A percentile compares a stretch with the other conserved stretches of the same genome.
Conservation (phyloP, 2,329 filamentous ascomycete species). For the Helicocarpus griseus region DNA sequence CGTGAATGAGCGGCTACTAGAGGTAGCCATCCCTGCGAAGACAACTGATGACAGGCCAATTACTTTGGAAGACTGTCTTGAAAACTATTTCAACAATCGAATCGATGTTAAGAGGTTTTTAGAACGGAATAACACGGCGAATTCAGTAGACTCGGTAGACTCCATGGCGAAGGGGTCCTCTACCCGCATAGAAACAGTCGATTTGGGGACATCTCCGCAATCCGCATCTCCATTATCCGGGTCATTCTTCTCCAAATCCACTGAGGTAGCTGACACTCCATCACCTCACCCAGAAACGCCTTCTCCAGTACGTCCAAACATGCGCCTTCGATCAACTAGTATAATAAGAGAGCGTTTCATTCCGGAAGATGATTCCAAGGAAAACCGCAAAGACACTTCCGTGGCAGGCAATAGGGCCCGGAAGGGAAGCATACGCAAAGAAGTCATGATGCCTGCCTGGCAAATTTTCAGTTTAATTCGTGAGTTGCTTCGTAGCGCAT, state of each 20-base stretch:
- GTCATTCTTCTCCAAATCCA: conserved; percentile 14
- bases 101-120: conserved; percentile 79
- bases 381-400: conserved; percentile 17
- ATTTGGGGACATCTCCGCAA: conserved; percentile 27
- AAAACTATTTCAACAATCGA: conserved; percentile 88
- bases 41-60: conserved; percentile 57
- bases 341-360: conserved; percentile 37
- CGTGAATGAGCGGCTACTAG: conserved; percentile 79
- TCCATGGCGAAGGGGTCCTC: conserved; percentile 27
- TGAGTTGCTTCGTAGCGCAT: conserved; percentile 38
- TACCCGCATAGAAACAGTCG: conserved; percentile 34
- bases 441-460: conserved; percentile 93
- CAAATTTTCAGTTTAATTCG: conserved; percentile 92
- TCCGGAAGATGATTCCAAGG: conserved; percentile 34
- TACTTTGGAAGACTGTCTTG: conserved; percentile 81
- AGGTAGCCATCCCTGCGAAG: conserved; percentile 77
- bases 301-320: conserved; percentile 9
- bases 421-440: conserved; percentile 48
- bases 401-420: background rate
- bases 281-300: conserved; percentile 20
- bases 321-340: conserved; percentile 21
- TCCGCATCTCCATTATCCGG: conserved; percentile 25
- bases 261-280: conserved; percentile 17
- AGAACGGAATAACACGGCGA: conserved; percentile 50
- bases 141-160: conserved; percentile 32